Base-by-base conservation (phyloP, 352 stramenopile species). In the Phytophthora chlamydospora region DNA sequence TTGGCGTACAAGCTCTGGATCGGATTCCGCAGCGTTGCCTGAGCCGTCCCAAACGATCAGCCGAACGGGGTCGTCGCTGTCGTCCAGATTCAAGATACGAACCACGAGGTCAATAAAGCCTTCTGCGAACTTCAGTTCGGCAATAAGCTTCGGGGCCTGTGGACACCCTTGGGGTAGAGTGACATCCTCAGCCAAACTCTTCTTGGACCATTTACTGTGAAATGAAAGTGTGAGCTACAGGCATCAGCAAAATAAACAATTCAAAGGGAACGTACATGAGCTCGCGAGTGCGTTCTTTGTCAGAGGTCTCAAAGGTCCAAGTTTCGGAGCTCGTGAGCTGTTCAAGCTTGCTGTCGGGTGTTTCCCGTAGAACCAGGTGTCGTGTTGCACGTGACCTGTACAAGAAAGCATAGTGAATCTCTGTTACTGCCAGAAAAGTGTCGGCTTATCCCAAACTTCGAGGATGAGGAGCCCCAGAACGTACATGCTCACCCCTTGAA, bases 1-100 rank as follows among this genome's bases (percentile, higher is more conserved):
- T 31, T 61, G 44, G 17, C 48, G 34, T 19, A 64, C 57, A 3
- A 69, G 51, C 17, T 34, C 40, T 14, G 21, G 29, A 32, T 70
- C 52, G 4, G 64, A 65, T 9, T 66, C 39, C 8, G 39, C 38
- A 17, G 19, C 19, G 44, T 75, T 49, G 1, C 83, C 78, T 21
- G 83, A 91, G 19, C 83, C 83, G 31, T 93, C 83, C 83, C 83
- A 91, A 45, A 93, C 50, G 54, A 89, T 68, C 19, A 93, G 27
- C 1, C 80, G 71, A 21, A 73, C 58, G 17, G 64, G 56, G 0
- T 68, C 63, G 11, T 65, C 56, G 4, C 56, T 66, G 14, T 75
- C 55, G 33, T 78, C 59, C 8, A 91, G 21, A 29, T 73, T 46
- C 14, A 93, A 47, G 12, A 91, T 64, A 11, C 79, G 80, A 13